A percentile compares a stretch with the other conserved stretches of the same genome.
Evolutionary conservation across 164 flowering plant genomes (phyloP).

Genomic region (Umbellularia californica): DNA sequence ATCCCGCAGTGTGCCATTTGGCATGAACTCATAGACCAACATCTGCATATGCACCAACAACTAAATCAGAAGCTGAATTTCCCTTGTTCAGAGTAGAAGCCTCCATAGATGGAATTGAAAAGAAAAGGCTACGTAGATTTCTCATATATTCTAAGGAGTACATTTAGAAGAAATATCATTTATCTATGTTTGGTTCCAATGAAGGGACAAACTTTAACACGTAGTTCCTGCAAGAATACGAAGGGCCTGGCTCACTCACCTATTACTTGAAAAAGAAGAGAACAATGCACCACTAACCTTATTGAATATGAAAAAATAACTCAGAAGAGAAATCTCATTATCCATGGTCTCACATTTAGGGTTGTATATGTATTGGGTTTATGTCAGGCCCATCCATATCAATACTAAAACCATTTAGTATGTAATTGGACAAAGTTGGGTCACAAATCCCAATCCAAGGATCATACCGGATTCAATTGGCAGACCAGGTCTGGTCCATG

Average conservation of each 20-base stretch:
- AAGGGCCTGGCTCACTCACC: neutral
- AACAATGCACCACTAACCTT: too few species aligned
- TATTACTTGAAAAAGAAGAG: too few species aligned
- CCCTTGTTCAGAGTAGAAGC: neutral
- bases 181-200: neutral
- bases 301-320: too few species aligned
- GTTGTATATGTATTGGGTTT: too few species aligned
- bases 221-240: neutral
- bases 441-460: too few species aligned
- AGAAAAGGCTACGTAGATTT: neutral
- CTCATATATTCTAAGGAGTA: neutral
- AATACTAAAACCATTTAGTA: too few species aligned
- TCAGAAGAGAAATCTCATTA: too few species aligned
- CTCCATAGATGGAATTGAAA: neutral
- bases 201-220: neutral
- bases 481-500: too few species aligned
- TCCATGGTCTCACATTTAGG: too few species aligned
- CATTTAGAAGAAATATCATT: neutral
- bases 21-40: conserved; percentile 83
- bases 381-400: too few species aligned
- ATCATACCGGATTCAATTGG: too few species aligned
- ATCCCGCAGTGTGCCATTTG: conserved; percentile 73
- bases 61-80: neutral
- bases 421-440: too few species aligned
- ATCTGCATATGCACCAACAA: conserved; percentile 40